Evolutionary conservation across 805 yeast genomes (phyloP), one percentile per base, ranked within the genome.

Genomic region (Scheffersomyces amazonensis): DNA sequence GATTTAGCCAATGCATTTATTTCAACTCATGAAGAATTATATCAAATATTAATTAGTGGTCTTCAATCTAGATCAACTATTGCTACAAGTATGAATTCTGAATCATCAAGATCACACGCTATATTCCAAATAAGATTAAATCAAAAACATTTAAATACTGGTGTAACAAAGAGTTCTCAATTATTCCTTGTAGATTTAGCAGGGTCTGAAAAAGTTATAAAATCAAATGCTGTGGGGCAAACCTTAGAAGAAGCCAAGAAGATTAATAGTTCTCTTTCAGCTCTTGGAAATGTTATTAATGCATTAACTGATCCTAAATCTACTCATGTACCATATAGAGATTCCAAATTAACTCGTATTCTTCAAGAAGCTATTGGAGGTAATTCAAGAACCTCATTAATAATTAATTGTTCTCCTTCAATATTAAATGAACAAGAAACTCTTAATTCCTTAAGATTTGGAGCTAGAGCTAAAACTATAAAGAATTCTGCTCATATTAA

Each of bases 341-440:
- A 86, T 52, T 84, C 91, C 1, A 86, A 85, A 55, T 68, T 86
- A 37, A 86, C 95, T 0, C 66, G 89, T 37, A 63, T 86, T 17
- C 61, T 86, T 28, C 90, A 85, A 50, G 93, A 85, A 52, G 83
- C 90, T 0, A 65, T 89, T 3, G 97, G 97, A 2, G 96, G 96
- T 2, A 74, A 80, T 41, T 87, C 96, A 0, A 83, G 86, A 52
- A 89, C 97, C 0, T 81, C 90, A 21, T 71, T 89, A 40, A 84
- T 89, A 18, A 95, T 96, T 2, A 89, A 96, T 0, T 74, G 89
- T 2, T 86, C 95, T 8, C 95, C 96, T 0, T 93, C 95, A 0
- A 75, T 75, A 40, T 69, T 77, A 21, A 84, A 83, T 42, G 66
- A 79, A 16, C 87, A 83, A 21, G 96, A 89, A 56, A 86, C 96